phyloP scores from a whole-genome alignment of 2,329 filamentous ascomycete species.

The Fusarium tricinctum region DNA sequence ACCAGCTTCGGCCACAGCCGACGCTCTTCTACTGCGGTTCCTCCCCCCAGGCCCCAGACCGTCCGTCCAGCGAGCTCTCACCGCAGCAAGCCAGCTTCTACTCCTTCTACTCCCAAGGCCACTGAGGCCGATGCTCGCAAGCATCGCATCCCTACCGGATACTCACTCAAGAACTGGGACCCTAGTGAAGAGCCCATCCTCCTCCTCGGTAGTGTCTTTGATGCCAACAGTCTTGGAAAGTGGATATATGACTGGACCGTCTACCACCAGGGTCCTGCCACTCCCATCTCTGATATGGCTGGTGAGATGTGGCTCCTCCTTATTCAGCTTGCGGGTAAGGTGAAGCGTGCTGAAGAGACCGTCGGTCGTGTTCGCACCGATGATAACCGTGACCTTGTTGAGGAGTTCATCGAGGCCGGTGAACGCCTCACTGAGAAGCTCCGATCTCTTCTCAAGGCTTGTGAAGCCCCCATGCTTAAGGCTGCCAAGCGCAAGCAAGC shows the following conservation, averaged over 20 bases:
- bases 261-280: constrained; percentile 84
- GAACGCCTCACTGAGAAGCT: constrained; percentile 89
- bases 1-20: constrained; percentile 61
- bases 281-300: constrained; percentile 89
- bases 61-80: constrained; percentile 59
- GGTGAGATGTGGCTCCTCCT: constrained; percentile 95
- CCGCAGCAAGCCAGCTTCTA: constrained; percentile 46
- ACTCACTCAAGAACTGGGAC: constrained; percentile 99
- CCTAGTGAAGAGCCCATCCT: constrained; percentile 94
- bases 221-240: constrained; percentile 96
- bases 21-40: constrained; percentile 64
- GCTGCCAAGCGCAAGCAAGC: constrained; percentile 80
- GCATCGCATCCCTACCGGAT: constrained; percentile 87
- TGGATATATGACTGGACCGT: constrained; percentile 99
- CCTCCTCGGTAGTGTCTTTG: constrained; percentile 94
- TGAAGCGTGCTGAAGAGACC: constrained; percentile 89
- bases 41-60: constrained; percentile 68
- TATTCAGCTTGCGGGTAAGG: constrained; percentile 93
- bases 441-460: constrained; percentile 87
- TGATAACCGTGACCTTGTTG: constrained; percentile 83
- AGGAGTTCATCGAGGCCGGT: constrained; percentile 91
- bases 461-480: constrained; percentile 95
- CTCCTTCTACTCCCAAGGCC: constrained; percentile 61
- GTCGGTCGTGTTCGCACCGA: constrained; percentile 77
- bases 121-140: constrained; percentile 71